Evolutionary conservation across 2,329 filamentous ascomycete species (phyloP).

Genomic region (Colletotrichum trifolii): DNA sequence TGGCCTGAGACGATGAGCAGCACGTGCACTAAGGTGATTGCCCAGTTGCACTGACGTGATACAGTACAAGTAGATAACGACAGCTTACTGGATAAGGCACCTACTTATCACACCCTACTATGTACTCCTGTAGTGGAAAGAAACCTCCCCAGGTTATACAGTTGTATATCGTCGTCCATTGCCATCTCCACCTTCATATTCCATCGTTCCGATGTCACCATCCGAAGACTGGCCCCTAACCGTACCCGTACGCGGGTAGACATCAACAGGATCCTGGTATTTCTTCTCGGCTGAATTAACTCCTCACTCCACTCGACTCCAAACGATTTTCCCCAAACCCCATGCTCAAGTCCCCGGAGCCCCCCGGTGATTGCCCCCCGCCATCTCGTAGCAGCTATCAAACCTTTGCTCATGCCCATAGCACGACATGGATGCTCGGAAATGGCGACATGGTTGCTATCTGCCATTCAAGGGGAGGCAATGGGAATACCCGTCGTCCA

Average conservation of each 20-base stretch:
- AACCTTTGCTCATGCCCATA: background rate
- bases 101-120: no score
- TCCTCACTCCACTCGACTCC: no score
- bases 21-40: background rate
- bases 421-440: constrained; percentile 5
- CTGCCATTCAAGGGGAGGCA: background rate
- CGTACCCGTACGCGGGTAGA: no score
- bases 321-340: no score
- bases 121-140: no score
- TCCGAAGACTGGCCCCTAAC: no score
- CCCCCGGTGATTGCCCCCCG: background rate
- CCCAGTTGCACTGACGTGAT: background rate
- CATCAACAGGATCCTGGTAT: no score
- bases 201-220: no score
- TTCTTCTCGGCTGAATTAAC: no score
- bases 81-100: background rate
- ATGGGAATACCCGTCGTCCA: constrained; percentile 25
- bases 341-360: background rate
- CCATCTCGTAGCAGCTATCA: background rate
- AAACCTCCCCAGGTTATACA: no score
- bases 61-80: background rate
- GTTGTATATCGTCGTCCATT: no score
- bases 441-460: constrained; percentile 23
- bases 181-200: no score
- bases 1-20: constrained; percentile 1